These are phyloP conservation scores for Nannizzia gypsea DNA, from an alignment of 2,329 filamentous ascomycete species.

Conservation along the genomic window DNA sequence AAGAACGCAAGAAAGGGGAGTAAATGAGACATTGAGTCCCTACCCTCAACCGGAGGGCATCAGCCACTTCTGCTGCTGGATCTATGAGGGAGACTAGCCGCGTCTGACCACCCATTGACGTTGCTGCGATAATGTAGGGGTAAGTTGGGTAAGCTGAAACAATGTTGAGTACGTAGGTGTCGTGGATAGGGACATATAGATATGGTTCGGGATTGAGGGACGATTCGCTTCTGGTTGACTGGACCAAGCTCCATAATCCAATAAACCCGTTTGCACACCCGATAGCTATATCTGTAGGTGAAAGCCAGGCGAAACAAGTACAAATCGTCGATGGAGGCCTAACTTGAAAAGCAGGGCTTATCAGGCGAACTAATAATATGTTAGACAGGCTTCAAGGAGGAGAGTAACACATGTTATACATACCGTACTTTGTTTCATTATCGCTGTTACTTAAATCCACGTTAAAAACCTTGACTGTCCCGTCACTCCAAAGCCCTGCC, in stretches of 20 bases:
- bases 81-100: conserved; percentile 44
- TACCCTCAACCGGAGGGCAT: conserved; percentile 40
- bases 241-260: conserved; percentile 40
- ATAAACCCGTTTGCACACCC: conserved; percentile 47
- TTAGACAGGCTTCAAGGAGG: background rate
- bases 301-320: conserved; percentile 47
- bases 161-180: conserved; percentile 29
- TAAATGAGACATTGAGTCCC: conserved; percentile 41
- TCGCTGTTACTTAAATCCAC: conserved; percentile 28
- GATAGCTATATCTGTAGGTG: conserved; percentile 42
- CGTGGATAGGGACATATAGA: conserved; percentile 28
- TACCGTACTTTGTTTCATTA: conserved; percentile 22
- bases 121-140: conserved; percentile 42
- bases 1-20: conserved; percentile 44
- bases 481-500: conserved; percentile 48
- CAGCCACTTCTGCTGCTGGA: conserved; percentile 33
- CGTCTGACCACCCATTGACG: conserved; percentile 44
- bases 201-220: conserved; percentile 20
- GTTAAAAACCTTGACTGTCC: conserved; percentile 43
- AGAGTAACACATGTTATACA: background rate
- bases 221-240: conserved; percentile 12
- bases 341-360: conserved; percentile 40
- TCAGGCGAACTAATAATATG: conserved; percentile 29
- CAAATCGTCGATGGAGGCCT: conserved; percentile 42
- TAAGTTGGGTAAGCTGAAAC: conserved; percentile 42